Base-by-base conservation (phyloP, 129 eudicot genomes). In the Flaveria brownii region DNA sequence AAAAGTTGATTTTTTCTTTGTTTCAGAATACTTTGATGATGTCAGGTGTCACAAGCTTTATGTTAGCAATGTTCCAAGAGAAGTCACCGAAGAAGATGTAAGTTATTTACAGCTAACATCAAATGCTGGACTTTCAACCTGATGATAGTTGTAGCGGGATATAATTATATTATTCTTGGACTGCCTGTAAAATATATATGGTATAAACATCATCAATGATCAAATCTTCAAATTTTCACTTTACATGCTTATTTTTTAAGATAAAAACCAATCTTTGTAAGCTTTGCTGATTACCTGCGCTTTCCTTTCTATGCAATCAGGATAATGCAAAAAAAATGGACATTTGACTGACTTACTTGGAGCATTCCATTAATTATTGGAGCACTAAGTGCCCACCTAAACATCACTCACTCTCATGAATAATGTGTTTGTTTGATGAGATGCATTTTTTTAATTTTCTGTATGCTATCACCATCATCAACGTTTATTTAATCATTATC, bases 1-100 rank as follows among this genome's bases (percentile, higher is more conserved):
- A 69, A 84, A 52, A 52, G 9, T 52, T 72, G 0, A 9, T 25
- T 11, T 69, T 61, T 28, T 70, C 67, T 72, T 65, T 65, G 69
- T 73, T 33, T 64, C 79, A 90, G 88, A 82, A 56, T 56, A 39
- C 74, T 42, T 10, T 51, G 89, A 87, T 36, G 86, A 81, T 66
- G 84, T 78, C 68, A 75, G 45, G 77, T 49, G 36, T 76, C 90
- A 59, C 47, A 92, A 92, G 74, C 88, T 92, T 14, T 92, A 84
- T 54, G 96, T 86, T 23, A 85, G 55, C 28, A 86, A 84, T 42
- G 60, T 86, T 71, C 85, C 97, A 16, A 83, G 85, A 79, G 85
- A 87, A 49, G 85, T 69, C 59, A 79, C 84, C 3, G 81, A 83
- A 82, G 76, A 79, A 46, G 91, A 88, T 80, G 91, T 91, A 81